Percentiles rank a stretch among this genome's conserved stretches.
Conservation (phyloP, 768 basidiomycete species). For the Tylopilus sp. region DNA sequence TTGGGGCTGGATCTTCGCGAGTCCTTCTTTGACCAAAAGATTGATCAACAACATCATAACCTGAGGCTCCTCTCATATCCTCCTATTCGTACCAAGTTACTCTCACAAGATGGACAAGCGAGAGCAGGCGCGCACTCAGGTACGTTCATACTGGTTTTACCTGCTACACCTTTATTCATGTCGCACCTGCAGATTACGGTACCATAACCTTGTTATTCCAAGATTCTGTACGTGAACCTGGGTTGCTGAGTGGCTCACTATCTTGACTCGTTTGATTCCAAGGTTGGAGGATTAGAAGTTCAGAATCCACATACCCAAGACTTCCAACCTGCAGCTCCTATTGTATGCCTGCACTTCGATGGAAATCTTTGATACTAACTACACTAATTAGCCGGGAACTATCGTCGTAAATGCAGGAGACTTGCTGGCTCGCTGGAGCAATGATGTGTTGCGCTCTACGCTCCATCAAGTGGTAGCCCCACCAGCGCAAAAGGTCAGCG, state of each 20-base stretch:
- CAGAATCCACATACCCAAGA: conserved; percentile 72
- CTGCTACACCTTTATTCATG: neutral
- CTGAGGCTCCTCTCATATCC: conserved; percentile 80
- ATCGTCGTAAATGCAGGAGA: conserved; percentile 85
- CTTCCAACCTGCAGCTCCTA: conserved; percentile 71
- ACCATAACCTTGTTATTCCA: conserved; percentile 82
- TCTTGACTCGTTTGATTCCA: conserved; percentile 4
- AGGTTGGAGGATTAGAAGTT: conserved; percentile 81
- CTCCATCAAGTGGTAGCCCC: conserved; percentile 83
- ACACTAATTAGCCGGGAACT: conserved; percentile 57
- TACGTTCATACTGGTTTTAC: conserved; percentile 14
- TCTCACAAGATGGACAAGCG: conserved; percentile 64
- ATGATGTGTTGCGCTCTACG: conserved; percentile 74
- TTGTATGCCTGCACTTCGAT: conserved; percentile 45
- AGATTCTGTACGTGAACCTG: conserved; percentile 47
- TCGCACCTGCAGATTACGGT: conserved; percentile 58
- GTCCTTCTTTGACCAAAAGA: conserved; percentile 69
- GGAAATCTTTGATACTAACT: conserved; percentile 3
- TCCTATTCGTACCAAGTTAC: conserved; percentile 55
- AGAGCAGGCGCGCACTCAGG: conserved; percentile 84
- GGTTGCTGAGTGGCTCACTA: neutral
- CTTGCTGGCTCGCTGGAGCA: conserved; percentile 79
- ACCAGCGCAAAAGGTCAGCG: conserved; percentile 44
- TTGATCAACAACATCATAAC: conserved; percentile 78
- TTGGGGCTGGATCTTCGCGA: conserved; percentile 73